These are phyloP conservation scores for Hygrophorus pudorinus DNA, from an alignment of 768 basidiomycete species.

Conservation along the genomic window DNA sequence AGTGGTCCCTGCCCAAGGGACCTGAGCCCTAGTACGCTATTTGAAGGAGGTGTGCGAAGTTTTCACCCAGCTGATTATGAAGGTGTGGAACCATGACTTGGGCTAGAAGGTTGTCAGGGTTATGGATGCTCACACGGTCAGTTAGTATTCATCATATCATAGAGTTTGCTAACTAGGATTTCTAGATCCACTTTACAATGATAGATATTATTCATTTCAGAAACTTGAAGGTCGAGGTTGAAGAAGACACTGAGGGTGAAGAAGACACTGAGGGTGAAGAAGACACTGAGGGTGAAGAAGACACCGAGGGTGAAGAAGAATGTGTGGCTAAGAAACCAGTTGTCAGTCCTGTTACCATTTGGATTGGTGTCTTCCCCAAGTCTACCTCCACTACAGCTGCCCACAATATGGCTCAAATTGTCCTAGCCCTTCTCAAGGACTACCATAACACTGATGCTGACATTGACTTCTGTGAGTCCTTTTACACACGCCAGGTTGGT, in stretches of 20 bases:
- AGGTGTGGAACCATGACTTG: constrained; percentile 21
- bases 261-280: no score
- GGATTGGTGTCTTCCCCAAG: constrained; percentile 22
- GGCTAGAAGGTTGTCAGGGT: constrained; percentile 18
- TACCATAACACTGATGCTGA: constrained; percentile 22
- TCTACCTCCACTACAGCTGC: constrained; percentile 20
- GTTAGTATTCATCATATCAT: constrained; percentile 19
- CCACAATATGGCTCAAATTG: constrained; percentile 18
- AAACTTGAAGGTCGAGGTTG: constrained; percentile 11
- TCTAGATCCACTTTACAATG: constrained; percentile 22
- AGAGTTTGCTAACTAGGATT: constrained; percentile 19
- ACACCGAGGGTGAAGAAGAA: constrained; percentile 8
- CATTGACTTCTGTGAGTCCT: constrained; percentile 23
- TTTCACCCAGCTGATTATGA: constrained; percentile 21
- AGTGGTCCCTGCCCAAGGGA: constrained; percentile 16
- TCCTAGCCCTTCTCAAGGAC: constrained; percentile 23
- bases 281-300: constrained; percentile 12
- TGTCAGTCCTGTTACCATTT: constrained; percentile 24
- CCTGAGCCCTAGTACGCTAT: constrained; percentile 13
- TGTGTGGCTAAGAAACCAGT: constrained; percentile 11
- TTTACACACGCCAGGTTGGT: constrained; percentile 18
- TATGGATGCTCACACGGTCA: constrained; percentile 18
- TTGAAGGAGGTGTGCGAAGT: constrained; percentile 23
- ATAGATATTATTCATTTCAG: constrained; percentile 26
- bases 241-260: constrained; percentile 11